phyloP scores from a whole-genome alignment of 805 yeast genomes.

The Zygosaccharomyces bisporus region DNA sequence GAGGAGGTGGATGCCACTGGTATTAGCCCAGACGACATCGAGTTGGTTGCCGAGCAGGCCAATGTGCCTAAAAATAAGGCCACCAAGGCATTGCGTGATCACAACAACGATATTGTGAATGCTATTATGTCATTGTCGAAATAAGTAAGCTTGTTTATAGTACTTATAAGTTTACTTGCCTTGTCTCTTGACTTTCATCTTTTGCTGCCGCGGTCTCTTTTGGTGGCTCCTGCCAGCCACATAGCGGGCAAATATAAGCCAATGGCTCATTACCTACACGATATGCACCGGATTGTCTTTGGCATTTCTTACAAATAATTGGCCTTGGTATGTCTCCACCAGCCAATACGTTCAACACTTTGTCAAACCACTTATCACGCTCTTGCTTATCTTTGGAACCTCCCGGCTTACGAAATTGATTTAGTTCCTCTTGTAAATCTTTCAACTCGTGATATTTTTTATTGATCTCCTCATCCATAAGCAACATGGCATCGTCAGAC shows the following conservation, averaged over 20 bases:
- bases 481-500: constrained; percentile 43
- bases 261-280: constrained; percentile 22
- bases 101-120: constrained; percentile 92
- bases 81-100: constrained; percentile 79
- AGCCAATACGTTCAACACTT: constrained; percentile 28
- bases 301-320: constrained; percentile 28
- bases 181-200: constrained; percentile 1
- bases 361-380: constrained; percentile 36
- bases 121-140: constrained; percentile 80
- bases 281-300: constrained; percentile 26
- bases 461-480: constrained; percentile 43
- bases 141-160: constrained; percentile 14
- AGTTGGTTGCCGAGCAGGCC: constrained; percentile 87
- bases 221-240: constrained; percentile 18
- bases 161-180: constrained; percentile 3
- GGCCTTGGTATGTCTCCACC: constrained; percentile 30
- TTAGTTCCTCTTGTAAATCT: constrained; percentile 35
- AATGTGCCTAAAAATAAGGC: constrained; percentile 87
- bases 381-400: constrained; percentile 22
- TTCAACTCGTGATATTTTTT: constrained; percentile 40
- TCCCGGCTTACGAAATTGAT: constrained; percentile 19
- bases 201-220: constrained; percentile 5
- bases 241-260: constrained; percentile 29
- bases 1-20: constrained; percentile 84
- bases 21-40: constrained; percentile 74